Evolutionary conservation across 768 basidiomycete genomes (phyloP).

Genomic region (Pholiota molesta): DNA sequence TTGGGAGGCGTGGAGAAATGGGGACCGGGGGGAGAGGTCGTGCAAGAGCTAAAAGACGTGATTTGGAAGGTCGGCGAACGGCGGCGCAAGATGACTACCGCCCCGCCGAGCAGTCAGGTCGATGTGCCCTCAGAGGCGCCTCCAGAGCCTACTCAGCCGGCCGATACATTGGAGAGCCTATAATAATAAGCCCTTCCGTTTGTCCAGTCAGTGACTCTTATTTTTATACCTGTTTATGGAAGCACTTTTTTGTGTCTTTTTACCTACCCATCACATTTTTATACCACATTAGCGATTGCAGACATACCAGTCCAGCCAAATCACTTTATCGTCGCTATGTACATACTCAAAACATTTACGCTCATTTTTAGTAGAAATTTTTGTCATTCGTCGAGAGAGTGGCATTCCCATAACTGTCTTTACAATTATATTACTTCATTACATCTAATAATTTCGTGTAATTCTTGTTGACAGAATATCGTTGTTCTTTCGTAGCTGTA

Average conservation of each 20-base stretch:
- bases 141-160: background rate
- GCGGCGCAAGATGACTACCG: constrained; percentile 51
- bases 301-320: background rate
- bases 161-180: constrained; percentile 12
- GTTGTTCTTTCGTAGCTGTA: background rate
- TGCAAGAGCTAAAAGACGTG: constrained; percentile 83
- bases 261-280: background rate
- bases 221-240: background rate
- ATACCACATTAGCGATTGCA: background rate
- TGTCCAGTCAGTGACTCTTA: background rate
- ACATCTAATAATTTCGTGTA: constrained; percentile 7
- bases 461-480: background rate
- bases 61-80: constrained; percentile 85
- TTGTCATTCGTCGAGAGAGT: background rate
- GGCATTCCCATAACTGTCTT: background rate
- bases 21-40: constrained; percentile 80
- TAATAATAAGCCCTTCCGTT: constrained; percentile 2
- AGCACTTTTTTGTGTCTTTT: background rate
- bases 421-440: constrained; percentile 4
- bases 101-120: background rate
- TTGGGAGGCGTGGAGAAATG: constrained; percentile 46
- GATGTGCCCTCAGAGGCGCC: background rate
- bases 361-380: background rate
- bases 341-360: background rate
- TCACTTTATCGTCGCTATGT: background rate